These are phyloP conservation scores for Didymella pinodella DNA, from an alignment of 2,329 filamentous ascomycete genomes.

Conservation along the genomic window DNA sequence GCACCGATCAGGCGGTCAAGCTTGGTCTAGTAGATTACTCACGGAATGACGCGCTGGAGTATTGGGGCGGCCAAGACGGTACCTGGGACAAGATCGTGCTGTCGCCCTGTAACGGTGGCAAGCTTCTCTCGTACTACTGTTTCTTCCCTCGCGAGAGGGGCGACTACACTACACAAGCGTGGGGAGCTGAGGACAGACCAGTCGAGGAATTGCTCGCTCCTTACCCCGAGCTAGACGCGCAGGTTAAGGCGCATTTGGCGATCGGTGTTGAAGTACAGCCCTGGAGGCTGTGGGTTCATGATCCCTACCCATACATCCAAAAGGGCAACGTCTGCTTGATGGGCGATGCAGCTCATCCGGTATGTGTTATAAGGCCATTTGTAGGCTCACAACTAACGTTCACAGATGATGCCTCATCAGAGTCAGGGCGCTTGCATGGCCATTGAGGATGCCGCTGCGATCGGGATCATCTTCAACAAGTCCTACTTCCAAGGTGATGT, in stretches of 20 bases:
- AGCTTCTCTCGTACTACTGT: constrained; percentile 73
- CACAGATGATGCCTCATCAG: constrained; percentile 73
- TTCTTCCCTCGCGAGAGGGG: constrained; percentile 69
- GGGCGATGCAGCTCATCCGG: constrained; percentile 72
- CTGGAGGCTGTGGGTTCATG: constrained; percentile 71
- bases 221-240: constrained; percentile 66
- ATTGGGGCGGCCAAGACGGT: constrained; percentile 73
- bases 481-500: constrained; percentile 53
- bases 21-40: constrained; percentile 71
- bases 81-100: constrained; percentile 73
- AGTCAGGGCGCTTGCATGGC: constrained; percentile 75
- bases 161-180: constrained; percentile 68
- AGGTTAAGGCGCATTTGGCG: constrained; percentile 64
- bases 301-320: constrained; percentile 66
- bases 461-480: constrained; percentile 68
- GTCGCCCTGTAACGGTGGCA: constrained; percentile 72
- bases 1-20: constrained; percentile 66
- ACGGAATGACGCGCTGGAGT: constrained; percentile 67
- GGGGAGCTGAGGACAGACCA: constrained; percentile 62
- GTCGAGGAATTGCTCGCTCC: constrained; percentile 68
- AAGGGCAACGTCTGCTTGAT: constrained; percentile 64
- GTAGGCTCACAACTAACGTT: background rate
- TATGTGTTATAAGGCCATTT: constrained; percentile 38
- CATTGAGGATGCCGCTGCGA: constrained; percentile 70
- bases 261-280: constrained; percentile 70